phyloP scores from a whole-genome alignment of 2,329 filamentous ascomycete species.

The Rhynchosporium graminicola region DNA sequence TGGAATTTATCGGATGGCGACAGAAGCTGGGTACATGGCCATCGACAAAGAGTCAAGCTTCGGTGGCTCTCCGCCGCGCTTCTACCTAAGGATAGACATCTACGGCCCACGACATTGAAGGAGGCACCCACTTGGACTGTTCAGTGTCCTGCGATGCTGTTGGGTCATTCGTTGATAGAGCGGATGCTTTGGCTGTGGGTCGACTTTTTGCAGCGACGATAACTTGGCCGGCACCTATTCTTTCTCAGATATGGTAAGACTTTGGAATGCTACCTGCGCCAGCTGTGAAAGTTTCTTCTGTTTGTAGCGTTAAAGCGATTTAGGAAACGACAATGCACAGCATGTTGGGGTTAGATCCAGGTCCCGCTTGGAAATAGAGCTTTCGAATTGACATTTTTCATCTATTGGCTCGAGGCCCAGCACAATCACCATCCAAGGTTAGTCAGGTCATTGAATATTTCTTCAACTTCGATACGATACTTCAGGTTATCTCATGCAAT shows the following conservation, averaged over 20 bases:
- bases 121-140: neutral
- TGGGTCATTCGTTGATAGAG: neutral
- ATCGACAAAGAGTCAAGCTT: slow-evolving; percentile 31
- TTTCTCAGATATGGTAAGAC: neutral
- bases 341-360: neutral
- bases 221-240: neutral
- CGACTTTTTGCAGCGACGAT: neutral
- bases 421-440: too few species aligned
- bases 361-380: neutral
- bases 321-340: neutral
- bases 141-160: neutral
- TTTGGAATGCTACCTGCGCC: too few species aligned
- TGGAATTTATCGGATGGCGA: slow-evolving; percentile 34
- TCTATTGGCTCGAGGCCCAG: too few species aligned
- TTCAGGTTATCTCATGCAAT: too few species aligned
- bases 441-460: too few species aligned
- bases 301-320: neutral
- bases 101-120: neutral
- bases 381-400: neutral
- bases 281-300: neutral
- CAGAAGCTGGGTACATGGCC: slow-evolving; percentile 42
- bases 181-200: neutral
- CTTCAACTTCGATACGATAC: too few species aligned
- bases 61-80: neutral
- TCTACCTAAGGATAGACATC: neutral